phyloP scores from a whole-genome alignment of 768 basidiomycete species.

The Xanthoconium stramineum region DNA sequence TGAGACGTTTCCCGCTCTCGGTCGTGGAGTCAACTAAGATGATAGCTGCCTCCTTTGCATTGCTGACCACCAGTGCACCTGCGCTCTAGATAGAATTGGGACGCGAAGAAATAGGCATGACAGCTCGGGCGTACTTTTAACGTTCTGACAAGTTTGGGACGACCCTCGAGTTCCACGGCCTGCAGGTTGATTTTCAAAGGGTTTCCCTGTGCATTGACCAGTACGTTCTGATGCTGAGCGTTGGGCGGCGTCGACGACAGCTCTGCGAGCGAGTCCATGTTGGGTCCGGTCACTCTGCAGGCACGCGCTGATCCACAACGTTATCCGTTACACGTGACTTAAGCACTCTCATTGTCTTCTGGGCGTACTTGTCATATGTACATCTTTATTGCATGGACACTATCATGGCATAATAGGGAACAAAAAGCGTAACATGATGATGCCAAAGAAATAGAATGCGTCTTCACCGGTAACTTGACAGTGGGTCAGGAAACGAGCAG shows the following conservation, averaged over 20 bases:
- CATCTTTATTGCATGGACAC: constrained; percentile 32
- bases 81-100: constrained; percentile 39
- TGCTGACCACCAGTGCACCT: constrained; percentile 51
- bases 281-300: neutral
- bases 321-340: constrained; percentile 9
- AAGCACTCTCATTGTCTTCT: no score
- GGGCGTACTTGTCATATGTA: constrained; percentile 11
- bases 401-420: constrained; percentile 36
- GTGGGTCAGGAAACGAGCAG: constrained; percentile 9
- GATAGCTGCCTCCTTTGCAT: constrained; percentile 50
- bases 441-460: constrained; percentile 34
- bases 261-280: constrained; percentile 22
- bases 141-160: constrained; percentile 50
- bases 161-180: constrained; percentile 46
- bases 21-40: constrained; percentile 58
- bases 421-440: constrained; percentile 45
- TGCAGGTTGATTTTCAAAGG: constrained; percentile 56
- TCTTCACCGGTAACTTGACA: constrained; percentile 64
- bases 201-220: constrained; percentile 38
- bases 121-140: constrained; percentile 40
- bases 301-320: neutral
- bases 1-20: constrained; percentile 51
- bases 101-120: neutral
- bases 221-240: constrained; percentile 27
- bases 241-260: constrained; percentile 12